phyloP scores from a whole-genome alignment of 306 rosid genomes.

The Oemleria cerasiformis region DNA sequence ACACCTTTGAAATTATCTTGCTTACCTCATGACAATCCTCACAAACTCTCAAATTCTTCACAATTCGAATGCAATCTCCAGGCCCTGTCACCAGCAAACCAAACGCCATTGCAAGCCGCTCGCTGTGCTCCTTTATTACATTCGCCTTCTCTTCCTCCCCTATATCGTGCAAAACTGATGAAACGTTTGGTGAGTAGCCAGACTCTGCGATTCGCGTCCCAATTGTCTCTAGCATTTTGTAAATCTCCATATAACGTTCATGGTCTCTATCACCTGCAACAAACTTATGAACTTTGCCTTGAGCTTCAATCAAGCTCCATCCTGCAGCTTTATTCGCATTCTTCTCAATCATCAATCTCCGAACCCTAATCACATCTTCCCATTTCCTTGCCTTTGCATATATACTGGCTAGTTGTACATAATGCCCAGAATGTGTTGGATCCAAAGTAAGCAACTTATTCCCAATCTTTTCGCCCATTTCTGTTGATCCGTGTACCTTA shows the following conservation, averaged over 20 bases:
- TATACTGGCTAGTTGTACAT: slow-evolving; percentile 65
- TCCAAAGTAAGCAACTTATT: slow-evolving; percentile 59
- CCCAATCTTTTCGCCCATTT: slow-evolving; percentile 71
- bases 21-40: slow-evolving; percentile 49
- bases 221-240: slow-evolving; percentile 56
- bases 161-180: slow-evolving; percentile 39
- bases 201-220: slow-evolving; percentile 43
- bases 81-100: slow-evolving; percentile 40
- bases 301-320: slow-evolving; percentile 80
- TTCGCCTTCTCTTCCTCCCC: slow-evolving; percentile 51
- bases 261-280: slow-evolving; percentile 70
- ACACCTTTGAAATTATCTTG: slow-evolving; percentile 48
- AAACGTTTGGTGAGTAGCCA: slow-evolving; percentile 43
- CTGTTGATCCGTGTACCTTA: slow-evolving; percentile 58
- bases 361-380: slow-evolving; percentile 72
- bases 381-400: slow-evolving; percentile 76
- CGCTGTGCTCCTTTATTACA: slow-evolving; percentile 40
- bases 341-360: slow-evolving; percentile 52
- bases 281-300: slow-evolving; percentile 68
- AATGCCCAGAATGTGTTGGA: slow-evolving; percentile 75
- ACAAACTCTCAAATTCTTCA: slow-evolving; percentile 50
- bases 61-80: slow-evolving; percentile 43
- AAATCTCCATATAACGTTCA: slow-evolving; percentile 41
- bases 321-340: slow-evolving; percentile 56
- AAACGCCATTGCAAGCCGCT: slow-evolving; percentile 47